Evolutionary conservation across 1,284 basidiomycete species (phyloP).

Genomic region (Trichosporon sp.): DNA sequence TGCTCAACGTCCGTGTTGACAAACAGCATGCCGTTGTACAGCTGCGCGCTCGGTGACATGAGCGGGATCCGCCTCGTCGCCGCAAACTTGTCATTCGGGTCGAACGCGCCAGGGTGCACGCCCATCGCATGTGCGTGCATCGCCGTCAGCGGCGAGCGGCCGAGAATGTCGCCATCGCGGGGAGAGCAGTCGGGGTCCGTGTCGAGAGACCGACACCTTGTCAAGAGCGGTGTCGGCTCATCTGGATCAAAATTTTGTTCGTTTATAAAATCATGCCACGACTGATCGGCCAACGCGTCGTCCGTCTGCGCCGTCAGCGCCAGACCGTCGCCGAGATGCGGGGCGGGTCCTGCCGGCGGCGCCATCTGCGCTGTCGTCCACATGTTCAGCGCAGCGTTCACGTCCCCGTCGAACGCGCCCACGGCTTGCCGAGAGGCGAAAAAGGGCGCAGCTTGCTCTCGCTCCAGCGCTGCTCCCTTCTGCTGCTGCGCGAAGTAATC

Average conservation of each 20-base stretch:
- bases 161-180: constrained; percentile 17
- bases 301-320: constrained; percentile 6
- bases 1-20: constrained; percentile 14
- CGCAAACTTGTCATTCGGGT: constrained; percentile 14
- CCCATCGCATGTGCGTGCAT: constrained; percentile 9
- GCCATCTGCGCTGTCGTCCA: constrained; percentile 10
- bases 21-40: constrained; percentile 20
- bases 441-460: constrained; percentile 10
- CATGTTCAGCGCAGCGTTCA: constrained; percentile 12
- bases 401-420: constrained; percentile 12
- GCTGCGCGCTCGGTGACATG: constrained; percentile 20
- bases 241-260: constrained; percentile 23
- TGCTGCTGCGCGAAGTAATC: constrained; percentile 22
- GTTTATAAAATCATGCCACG: constrained; percentile 25
- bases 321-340: not conserved
- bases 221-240: constrained; percentile 21
- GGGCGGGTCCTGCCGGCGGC: not conserved
- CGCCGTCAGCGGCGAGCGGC: constrained; percentile 15
- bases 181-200: constrained; percentile 22
- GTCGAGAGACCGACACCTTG: constrained; percentile 18
- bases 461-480: constrained; percentile 14
- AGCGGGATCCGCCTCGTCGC: constrained; percentile 13
- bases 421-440: constrained; percentile 9
- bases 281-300: constrained; percentile 21
- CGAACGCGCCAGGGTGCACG: not conserved